Percentiles rank a stretch among this genome's conserved stretches.
Evolutionary conservation across 257 asterid species (phyloP).

Genomic region (Rehmannia glutinosa): DNA sequence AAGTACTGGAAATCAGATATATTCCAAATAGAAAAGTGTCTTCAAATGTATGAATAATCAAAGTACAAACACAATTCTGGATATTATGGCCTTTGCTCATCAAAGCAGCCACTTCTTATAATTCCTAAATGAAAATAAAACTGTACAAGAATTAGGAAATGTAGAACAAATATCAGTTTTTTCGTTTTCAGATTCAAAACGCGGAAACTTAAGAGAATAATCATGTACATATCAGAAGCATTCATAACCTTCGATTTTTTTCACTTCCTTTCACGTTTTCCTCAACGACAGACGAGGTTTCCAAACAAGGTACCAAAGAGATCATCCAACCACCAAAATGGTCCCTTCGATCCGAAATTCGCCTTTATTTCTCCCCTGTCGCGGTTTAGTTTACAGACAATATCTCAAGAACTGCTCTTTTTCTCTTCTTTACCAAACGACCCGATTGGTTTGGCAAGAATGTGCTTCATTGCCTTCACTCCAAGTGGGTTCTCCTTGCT

Average conservation of each 20-base stretch:
- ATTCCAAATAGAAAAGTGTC: constrained; percentile 8
- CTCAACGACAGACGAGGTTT: constrained; percentile 8
- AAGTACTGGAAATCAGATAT: background rate
- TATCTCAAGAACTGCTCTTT: constrained; percentile 33
- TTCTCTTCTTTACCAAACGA: constrained; percentile 22
- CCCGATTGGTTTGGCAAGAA: constrained; percentile 51
- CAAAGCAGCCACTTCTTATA: constrained; percentile 16
- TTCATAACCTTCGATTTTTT: background rate
- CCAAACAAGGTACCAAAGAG: background rate
- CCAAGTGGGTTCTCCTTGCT: constrained; percentile 63
- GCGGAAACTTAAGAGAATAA: constrained; percentile 8
- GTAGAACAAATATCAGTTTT: constrained; percentile 10
- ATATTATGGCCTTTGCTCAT: background rate
- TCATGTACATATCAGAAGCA: constrained; percentile 30
- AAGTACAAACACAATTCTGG: constrained; percentile 11
- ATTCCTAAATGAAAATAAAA: constrained; percentile 18
- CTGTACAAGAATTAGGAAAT: constrained; percentile 32
- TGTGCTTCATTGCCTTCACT: constrained; percentile 60
- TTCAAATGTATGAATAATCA: background rate
- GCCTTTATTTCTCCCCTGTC: constrained; percentile 7
- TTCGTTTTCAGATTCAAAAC: constrained; percentile 12
- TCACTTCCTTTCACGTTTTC: too few relatives aligned
- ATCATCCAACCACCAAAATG: background rate
- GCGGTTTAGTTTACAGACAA: background rate
- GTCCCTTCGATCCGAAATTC: background rate